Percentiles rank a stretch among this genome's conserved stretches.
phyloP scores from a whole-genome alignment of 495 filamentous ascomycete species.

The Evernia prunastri region DNA sequence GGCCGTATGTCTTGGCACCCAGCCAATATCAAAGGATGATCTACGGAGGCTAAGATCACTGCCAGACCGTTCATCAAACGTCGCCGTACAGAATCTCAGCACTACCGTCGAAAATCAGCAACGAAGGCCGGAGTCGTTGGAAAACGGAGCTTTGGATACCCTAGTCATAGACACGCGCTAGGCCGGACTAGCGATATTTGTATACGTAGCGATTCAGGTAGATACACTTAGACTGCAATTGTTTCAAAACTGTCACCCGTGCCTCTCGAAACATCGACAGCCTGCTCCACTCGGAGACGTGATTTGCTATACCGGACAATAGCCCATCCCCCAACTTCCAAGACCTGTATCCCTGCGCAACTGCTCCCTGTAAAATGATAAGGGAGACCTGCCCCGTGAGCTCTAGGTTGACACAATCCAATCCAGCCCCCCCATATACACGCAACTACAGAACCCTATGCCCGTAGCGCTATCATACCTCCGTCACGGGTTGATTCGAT shows the following conservation, averaged over 20 bases:
- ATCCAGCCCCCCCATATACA: neutral
- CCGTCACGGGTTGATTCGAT: too few relatives aligned
- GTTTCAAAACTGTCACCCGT: neutral
- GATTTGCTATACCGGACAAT: neutral
- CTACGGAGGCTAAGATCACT: neutral
- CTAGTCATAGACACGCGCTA: neutral
- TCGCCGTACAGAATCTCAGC: neutral
- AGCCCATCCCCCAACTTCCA: neutral
- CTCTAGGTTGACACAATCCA: neutral
- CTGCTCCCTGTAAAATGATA: neutral
- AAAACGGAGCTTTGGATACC: neutral
- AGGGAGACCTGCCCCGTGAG: neutral
- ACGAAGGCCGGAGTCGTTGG: neutral
- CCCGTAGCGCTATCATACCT: neutral
- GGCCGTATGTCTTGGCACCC: neutral
- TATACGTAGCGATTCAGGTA: neutral
- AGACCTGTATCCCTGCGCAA: neutral
- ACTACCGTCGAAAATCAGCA: neutral
- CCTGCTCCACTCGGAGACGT: neutral
- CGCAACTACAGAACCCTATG: neutral
- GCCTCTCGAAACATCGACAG: neutral
- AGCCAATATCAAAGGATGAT: neutral
- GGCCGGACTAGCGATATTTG: neutral
- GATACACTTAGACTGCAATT: neutral
- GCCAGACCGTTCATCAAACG: neutral